Conservation (phyloP, 805 yeast species). For the Tetrapisispora pingtungensis region DNA sequence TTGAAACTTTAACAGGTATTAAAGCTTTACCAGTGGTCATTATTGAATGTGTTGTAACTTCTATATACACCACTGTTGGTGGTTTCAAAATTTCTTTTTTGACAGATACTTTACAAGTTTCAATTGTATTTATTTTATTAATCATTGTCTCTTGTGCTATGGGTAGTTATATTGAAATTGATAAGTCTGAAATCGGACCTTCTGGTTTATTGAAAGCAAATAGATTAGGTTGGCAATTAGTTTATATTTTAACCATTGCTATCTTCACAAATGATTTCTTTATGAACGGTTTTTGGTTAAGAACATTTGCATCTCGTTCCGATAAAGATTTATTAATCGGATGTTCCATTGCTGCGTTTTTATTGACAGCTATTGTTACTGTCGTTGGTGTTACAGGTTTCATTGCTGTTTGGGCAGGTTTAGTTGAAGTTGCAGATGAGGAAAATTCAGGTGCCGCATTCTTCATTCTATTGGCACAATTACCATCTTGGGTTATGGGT, state of each 20-base stretch:
- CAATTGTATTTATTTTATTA: constrained; percentile 52
- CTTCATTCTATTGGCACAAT: constrained; percentile 54
- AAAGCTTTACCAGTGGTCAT: constrained; percentile 73
- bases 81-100: constrained; percentile 83
- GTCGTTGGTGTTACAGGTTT: constrained; percentile 78
- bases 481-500: constrained; percentile 84
- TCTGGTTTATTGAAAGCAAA: constrained; percentile 55
- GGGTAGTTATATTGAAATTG: constrained; percentile 58
- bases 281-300: constrained; percentile 85
- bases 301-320: constrained; percentile 82
- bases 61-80: constrained; percentile 79
- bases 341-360: constrained; percentile 61
- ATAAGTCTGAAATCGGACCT: constrained; percentile 50
- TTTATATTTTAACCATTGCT: constrained; percentile 77
- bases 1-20: constrained; percentile 67
- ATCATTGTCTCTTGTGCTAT: constrained; percentile 69
- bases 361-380: constrained; percentile 52
- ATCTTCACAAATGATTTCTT: constrained; percentile 85
- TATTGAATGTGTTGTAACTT: constrained; percentile 77
- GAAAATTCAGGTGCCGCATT: constrained; percentile 59
- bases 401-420: constrained; percentile 84
- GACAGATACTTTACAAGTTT: constrained; percentile 83
- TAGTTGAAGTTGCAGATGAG: constrained; percentile 36
- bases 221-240: constrained; percentile 78
- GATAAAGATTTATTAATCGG: constrained; percentile 70